These are phyloP conservation scores for Nematocida ironsii DNA, from an alignment of 371 early-diverging fungal species.

Conservation along the genomic window DNA sequence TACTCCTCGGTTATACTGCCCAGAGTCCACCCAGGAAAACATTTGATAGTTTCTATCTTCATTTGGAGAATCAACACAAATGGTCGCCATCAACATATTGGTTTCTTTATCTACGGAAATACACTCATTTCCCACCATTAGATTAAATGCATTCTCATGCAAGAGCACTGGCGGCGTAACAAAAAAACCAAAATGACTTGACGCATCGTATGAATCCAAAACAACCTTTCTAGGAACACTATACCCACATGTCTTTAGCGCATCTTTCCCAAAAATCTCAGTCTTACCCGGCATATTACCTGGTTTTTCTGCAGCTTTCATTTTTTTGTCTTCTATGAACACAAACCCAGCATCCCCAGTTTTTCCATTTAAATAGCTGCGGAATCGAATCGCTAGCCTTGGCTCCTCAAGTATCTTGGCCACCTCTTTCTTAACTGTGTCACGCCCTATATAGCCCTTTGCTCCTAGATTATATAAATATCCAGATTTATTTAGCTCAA, in stretches of 20 bases:
- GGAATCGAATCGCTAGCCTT: background rate
- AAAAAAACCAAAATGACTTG: background rate
- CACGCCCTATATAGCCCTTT: slow-evolving; percentile 22
- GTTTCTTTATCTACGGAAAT: background rate
- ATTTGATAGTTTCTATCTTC: slow-evolving; percentile 20
- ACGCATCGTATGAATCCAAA: slow-evolving; percentile 17
- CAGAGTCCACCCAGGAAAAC: slow-evolving; percentile 37
- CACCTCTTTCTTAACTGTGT: background rate
- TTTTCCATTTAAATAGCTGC: background rate
- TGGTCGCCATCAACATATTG: background rate
- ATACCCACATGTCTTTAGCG: background rate
- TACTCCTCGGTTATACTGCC: slow-evolving; percentile 32
- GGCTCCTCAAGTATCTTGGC: slow-evolving; percentile 2
- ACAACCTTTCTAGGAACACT: background rate
- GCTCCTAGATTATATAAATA: slow-evolving; percentile 45
- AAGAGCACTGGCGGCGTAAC: slow-evolving; percentile 16
- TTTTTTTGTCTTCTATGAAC: slow-evolving; percentile 7
- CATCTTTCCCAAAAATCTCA: background rate
- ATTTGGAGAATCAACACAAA: background rate
- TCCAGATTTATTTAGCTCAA: slow-evolving; percentile 53
- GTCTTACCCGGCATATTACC: background rate
- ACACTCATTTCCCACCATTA: slow-evolving; percentile 16
- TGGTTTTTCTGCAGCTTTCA: background rate
- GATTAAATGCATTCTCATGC: slow-evolving; percentile 34
- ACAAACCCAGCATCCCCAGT: slow-evolving; percentile 15